Percentiles rank a stretch among this genome's conserved stretches.
phyloP scores from a whole-genome alignment of 345 rosid genomes.

The Eucalyptus grandis region DNA sequence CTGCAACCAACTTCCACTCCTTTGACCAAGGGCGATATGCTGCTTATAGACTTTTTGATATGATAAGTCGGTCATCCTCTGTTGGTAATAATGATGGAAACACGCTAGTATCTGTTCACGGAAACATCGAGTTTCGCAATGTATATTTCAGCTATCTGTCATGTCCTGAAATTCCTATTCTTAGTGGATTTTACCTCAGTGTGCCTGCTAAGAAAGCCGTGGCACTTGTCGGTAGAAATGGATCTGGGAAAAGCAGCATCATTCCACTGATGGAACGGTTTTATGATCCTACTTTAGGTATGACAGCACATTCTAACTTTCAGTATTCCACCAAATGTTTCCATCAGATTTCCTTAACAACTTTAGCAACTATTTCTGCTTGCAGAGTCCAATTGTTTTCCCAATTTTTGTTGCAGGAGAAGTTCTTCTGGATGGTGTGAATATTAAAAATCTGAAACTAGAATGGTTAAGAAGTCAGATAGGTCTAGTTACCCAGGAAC shows the following conservation, averaged over 20 bases:
- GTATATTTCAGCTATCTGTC: slow-evolving; percentile 98
- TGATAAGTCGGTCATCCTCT: slow-evolving; percentile 93
- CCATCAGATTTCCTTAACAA: not conserved
- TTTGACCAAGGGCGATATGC: slow-evolving; percentile 99
- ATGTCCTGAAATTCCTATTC: slow-evolving; percentile 94
- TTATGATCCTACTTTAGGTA: slow-evolving; percentile 99
- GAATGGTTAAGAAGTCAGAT: slow-evolving; percentile 96
- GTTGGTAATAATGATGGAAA: slow-evolving; percentile 66
- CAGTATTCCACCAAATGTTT: not conserved
- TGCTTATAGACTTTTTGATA: slow-evolving; percentile 94
- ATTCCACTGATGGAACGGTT: slow-evolving; percentile 98
- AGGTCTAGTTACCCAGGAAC: slow-evolving; percentile 98
- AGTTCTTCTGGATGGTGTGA: slow-evolving; percentile 94
- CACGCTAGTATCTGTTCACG: slow-evolving; percentile 44
- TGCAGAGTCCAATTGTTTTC: not conserved
- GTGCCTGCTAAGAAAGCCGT: slow-evolving; percentile 95
- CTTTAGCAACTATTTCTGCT: not conserved
- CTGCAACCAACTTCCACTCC: slow-evolving; percentile 97
- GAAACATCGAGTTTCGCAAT: slow-evolving; percentile 96
- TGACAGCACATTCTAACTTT: not conserved
- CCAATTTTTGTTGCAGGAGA: slow-evolving; percentile 61
- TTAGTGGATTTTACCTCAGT: slow-evolving; percentile 97
- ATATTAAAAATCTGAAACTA: slow-evolving; percentile 75
- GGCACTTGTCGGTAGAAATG: slow-evolving; percentile 99
- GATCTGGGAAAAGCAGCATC: slow-evolving; percentile 98